These are phyloP conservation scores for Phytophthora megakarya DNA, from an alignment of 352 stramenopile genomes.

Conservation along the genomic window DNA sequence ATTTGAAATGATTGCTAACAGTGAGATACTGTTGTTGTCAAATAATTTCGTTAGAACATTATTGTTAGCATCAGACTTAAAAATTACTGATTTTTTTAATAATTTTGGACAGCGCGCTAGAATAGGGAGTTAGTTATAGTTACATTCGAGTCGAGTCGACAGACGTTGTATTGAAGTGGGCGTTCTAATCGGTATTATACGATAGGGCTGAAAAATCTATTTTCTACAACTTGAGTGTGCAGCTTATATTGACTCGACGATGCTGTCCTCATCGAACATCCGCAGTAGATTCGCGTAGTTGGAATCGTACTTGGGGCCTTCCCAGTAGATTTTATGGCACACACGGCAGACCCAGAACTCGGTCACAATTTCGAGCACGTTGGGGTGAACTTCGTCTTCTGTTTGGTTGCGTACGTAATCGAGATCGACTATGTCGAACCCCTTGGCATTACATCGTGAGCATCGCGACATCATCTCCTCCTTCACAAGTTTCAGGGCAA, in stretches of 20 bases:
- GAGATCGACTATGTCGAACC: slow-evolving; percentile 54
- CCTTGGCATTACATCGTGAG: slow-evolving; percentile 70
- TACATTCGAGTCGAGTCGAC: too few relatives aligned
- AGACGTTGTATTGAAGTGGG: too few relatives aligned
- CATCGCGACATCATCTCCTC: slow-evolving; percentile 81
- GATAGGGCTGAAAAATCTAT: slow-evolving; percentile 14
- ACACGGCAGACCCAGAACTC: slow-evolving; percentile 73
- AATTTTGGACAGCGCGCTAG: too few relatives aligned
- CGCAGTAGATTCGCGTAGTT: slow-evolving; percentile 62
- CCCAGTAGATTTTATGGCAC: slow-evolving; percentile 80
- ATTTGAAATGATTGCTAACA: too few relatives aligned
- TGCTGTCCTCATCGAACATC: slow-evolving; percentile 49
- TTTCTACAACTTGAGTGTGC: not conserved
- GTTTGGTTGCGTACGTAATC: slow-evolving; percentile 60
- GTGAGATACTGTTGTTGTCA: too few relatives aligned
- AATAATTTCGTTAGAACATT: too few relatives aligned
- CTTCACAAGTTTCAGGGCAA: slow-evolving; percentile 61
- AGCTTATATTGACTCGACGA: slow-evolving; percentile 15
- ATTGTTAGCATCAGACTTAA: too few relatives aligned
- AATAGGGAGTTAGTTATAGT: too few relatives aligned
- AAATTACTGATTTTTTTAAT: too few relatives aligned
- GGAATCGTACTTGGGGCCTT: slow-evolving; percentile 77
- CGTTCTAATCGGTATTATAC: too few relatives aligned
- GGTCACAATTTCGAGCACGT: slow-evolving; percentile 60
- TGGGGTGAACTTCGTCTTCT: slow-evolving; percentile 54